Evolutionary conservation across 139 green algal species (phyloP), one percentile per base, ranked within the genome.

Genomic region (Chlorella sp.): DNA sequence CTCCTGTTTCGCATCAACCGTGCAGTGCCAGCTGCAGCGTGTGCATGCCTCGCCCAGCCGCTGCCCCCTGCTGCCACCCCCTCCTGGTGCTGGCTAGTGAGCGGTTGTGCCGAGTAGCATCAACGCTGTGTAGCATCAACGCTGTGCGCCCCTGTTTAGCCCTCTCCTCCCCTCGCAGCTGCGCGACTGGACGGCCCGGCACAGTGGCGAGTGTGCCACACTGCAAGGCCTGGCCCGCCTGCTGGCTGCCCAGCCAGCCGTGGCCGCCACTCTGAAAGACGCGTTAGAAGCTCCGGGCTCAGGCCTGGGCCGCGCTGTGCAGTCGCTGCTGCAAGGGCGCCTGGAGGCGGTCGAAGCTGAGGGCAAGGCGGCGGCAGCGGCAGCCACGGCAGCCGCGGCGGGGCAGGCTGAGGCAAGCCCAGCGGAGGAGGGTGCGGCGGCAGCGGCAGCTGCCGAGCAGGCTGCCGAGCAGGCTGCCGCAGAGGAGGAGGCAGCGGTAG

Each of bases 141-240:
- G n/a, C n/a, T n/a, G n/a, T 3, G 51, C 51, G 2, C 2, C 9
- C 9, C 51, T 26, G 11, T 60, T 16, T 16, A 11, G 22, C 51
- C 51, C 51, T 60, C 13, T 24, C 51, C 24, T 11, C 46, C 46
- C 46, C 46, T 17, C 46, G 51, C 51, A 60, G 72, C 77, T 60
- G 16, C 54, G 54, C 40, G 77, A 83, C 60, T 83, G 77, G 77
- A n/a, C 43, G 19, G 56, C 67, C 30, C 77, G 60, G 38, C 77
- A 83, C 58, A 69, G 56, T 20, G 65, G 77, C 77, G 77, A 83
- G 58, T 83, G 77, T 30, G 60, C 7, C 58, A 46, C 60, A 41
- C 77, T 83, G 58, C 60, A 46, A 13, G 22, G 44, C 38, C 60
- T 83, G 60, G 43, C 77, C 30, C 26, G 14, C 40, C 58, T 60